phyloP scores from a whole-genome alignment of 331 rosid genomes.

The Quercus phellos region DNA sequence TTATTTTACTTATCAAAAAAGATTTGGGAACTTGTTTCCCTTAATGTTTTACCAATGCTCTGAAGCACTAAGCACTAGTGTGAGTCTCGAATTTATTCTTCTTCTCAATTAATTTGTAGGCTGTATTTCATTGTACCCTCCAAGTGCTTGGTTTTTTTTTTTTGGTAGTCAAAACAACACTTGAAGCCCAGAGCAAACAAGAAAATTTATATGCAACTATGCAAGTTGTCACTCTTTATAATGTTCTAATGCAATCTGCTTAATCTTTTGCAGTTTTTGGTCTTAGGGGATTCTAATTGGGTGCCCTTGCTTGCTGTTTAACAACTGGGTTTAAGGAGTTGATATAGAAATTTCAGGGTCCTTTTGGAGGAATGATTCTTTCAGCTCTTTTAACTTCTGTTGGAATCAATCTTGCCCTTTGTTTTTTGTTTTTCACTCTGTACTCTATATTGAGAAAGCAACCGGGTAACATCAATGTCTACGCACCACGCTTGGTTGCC shows the following conservation, averaged over 20 bases:
- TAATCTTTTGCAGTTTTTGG: neutral
- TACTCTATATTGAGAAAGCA: conserved; percentile 75
- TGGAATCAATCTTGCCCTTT: conserved; percentile 75
- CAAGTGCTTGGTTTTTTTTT: neutral
- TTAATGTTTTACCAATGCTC: neutral
- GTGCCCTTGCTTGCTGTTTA: conserved; percentile 5
- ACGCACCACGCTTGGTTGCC: conserved; percentile 61
- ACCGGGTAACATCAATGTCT: conserved; percentile 55
- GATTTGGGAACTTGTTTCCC: too few species aligned
- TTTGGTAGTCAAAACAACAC: too few species aligned
- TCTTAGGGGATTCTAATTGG: neutral
- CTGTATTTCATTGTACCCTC: neutral
- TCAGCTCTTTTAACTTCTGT: conserved; percentile 81
- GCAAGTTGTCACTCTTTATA: neutral
- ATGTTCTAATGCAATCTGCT: neutral
- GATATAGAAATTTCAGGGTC: conserved; percentile 17
- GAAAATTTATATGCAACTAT: neutral
- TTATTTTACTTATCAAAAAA: too few species aligned
- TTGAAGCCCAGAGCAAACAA: neutral
- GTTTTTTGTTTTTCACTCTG: conserved; percentile 63
- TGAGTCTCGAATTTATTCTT: neutral
- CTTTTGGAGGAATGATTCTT: conserved; percentile 47
- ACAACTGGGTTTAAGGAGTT: conserved; percentile 6
- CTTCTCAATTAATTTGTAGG: neutral
- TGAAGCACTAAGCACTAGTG: neutral